These are phyloP conservation scores for Starmerella stigmatis DNA, from an alignment of 805 yeast species.

Conservation along the genomic window DNA sequence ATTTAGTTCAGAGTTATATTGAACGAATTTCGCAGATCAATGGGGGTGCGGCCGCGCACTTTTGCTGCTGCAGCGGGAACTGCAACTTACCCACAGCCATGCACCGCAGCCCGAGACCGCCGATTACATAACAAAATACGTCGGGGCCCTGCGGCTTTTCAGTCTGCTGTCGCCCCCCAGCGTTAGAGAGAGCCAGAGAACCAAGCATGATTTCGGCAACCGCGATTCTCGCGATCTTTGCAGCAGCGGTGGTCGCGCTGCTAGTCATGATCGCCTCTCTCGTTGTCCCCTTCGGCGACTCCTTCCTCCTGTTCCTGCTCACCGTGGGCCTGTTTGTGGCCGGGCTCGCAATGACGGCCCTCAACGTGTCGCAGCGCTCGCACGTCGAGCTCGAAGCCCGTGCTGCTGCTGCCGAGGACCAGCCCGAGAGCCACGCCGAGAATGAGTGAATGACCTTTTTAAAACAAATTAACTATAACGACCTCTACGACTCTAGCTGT, in stretches of 20 bases:
- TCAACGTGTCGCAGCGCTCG: neutral
- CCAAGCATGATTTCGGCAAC: neutral
- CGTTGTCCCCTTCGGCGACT: slow-evolving; percentile 4
- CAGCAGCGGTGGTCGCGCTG: neutral
- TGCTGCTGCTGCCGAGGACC: neutral
- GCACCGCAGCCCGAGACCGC: too few species aligned
- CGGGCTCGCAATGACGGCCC: slow-evolving; percentile 3
- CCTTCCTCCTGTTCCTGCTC: slow-evolving; percentile 9
- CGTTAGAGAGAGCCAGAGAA: neutral
- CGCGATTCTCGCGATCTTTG: neutral
- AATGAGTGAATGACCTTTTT: too few species aligned
- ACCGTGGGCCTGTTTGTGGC: slow-evolving; percentile 13
- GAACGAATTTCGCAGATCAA: too few species aligned
- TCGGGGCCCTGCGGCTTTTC: neutral
- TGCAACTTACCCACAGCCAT: too few species aligned
- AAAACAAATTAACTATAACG: too few species aligned
- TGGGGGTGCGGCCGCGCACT: too few species aligned
- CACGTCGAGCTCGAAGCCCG: neutral
- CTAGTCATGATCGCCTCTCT: neutral
- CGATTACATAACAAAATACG: too few species aligned
- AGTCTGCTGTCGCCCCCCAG: too few species aligned
- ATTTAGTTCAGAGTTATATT: too few species aligned
- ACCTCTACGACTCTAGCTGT: neutral
- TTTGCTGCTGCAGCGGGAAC: too few species aligned
- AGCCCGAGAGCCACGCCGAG: too few species aligned